Base-by-base conservation (phyloP, 2,329 filamentous ascomycete species). In the Knufia fluminis region DNA sequence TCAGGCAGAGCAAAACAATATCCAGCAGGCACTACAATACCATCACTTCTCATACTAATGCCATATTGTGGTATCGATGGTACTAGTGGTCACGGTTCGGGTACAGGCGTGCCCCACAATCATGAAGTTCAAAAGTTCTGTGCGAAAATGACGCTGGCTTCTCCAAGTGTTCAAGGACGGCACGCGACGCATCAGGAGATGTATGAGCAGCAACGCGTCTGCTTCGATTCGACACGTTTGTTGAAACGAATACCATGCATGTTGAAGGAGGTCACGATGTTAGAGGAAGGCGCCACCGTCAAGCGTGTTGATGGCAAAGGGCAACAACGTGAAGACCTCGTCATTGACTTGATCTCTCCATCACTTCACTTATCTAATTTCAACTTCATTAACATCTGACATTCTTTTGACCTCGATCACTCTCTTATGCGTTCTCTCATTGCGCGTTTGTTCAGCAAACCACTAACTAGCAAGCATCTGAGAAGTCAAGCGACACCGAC, bases 321-420 rank as follows among this genome's bases (percentile, higher is more conserved):
- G 26, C 26, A 28, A 6, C 26, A 12, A 28, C 26, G 26, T 12
- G 26, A 28, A 10, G 33, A 48, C n/a, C 33, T 48, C 45, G 45
- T 48, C 45, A 48, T 48, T 28, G 45, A 48, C 31, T 31, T 26
- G 6, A n/a, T n/a, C 10, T 39, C n/a, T 23, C 36, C 42, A 39
- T 33, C 7, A 14, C 28, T 22, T 35, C 19, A 28, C 9, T 9
- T 41, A 24, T 42, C 35, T 35, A 22, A 19, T 14, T 35, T 31
- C 19, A 20, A 10, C 17, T 26, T 8, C 38, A n/a, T 39, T 23
- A n/a, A n/a, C 22, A 33, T 10, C 32, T 17, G 17, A 39, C 32
- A 12, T 20, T 36, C 20, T 39, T 20, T 36, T 28, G 32, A 26
- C 38, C 35, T 19, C 43, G 44, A 48, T 26, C 24, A 16, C 20